Evolutionary conservation across 1,284 basidiomycete species (phyloP), one percentile per base, ranked within the genome.

Genomic region (Moesziomyces antarcticus): DNA sequence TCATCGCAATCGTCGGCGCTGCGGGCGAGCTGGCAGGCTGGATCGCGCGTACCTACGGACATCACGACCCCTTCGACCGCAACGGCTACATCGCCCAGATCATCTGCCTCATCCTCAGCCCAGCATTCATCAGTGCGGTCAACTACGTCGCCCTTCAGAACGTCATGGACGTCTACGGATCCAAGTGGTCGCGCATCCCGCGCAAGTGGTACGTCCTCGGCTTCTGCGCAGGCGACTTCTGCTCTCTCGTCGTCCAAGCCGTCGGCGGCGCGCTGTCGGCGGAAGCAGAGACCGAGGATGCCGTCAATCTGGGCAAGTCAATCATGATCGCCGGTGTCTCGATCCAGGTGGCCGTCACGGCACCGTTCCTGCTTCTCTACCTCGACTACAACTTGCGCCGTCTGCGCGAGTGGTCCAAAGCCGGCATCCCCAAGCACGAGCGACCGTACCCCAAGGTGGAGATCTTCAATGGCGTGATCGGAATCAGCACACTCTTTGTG

Each of bases 81-180:
- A 65, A 67, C 48, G 68, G 56, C 20, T 75, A 67, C 64, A 52
- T 75, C 6, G 68, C 68, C 11, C 73, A 75, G 42, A 67, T 68
- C 50, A 59, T 71, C 64, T 75, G 73, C 24, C 64, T 75, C 44
- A 75, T 75, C 33, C 67, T 75, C 57, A 66, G 58, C 13, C 73
- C 73, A 1, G 73, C 66, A 1, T 75, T 75, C 56, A 64, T 75
- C 56, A 63, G 59, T 45, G 73, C 73, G 9, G 67, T 60, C 68
- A 71, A 72, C 60, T 75, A 75, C 47, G 52, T 75, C 35, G 68
- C 68, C 1, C 67, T 75, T 45, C 60, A 67, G 24, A 48, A 68
- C 35, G 50, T 56, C 20, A 75, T 75, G 68, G 73, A 75, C 42
- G 56, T 67, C n/a, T 65, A 57, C 49, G 73, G 73, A 24, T 42